Evolutionary conservation across 208 protist species (phyloP), one percentile per base, ranked within the genome.

Genomic region (Crithidia sp.): DNA sequence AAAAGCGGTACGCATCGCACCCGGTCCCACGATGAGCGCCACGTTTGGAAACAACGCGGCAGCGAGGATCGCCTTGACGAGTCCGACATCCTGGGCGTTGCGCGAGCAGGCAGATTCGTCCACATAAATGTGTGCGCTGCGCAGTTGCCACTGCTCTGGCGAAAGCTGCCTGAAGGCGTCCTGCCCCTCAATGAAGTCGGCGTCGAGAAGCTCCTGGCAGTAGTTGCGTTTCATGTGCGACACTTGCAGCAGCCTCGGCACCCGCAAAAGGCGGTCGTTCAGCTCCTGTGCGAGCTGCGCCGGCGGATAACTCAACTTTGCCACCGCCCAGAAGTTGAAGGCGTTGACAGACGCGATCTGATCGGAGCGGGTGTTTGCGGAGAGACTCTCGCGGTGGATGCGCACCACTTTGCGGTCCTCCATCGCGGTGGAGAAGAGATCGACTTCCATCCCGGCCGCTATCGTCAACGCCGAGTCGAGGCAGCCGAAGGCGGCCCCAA

Each of bases 391-490:
- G 55, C 86, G 88, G 71, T 95, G 81, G 47, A 95, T 37, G 13
- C 90, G 86, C 9, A 90, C 83, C 10, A 81, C 79, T 13, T 83
- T 77, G 3, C 87, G 74, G 16, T 84, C 74, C 37, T 92, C 88
- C 14, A 84, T 82, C 14, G 71, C 67, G 66, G 82, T 75, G 12
- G 76, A 49, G 66, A 96, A 97, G 41, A 95, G 84, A 67, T 90
- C 87, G 7, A 59, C 63, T 16, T 93, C 69, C 6, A 53, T 69
- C 14, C 76, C 71, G 4, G 98, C 92, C 0, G 97, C 97, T 65
- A 99, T 90, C 1, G 97, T 99, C 37, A 99, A 81, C 14, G 94
- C 85, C 0, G 96, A 85, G 82, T 99, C 98, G 37, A 99, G 69
- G 79, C 97, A 99, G 28, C 83, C 53, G 16, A 99, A 85, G 0